Conservation (phyloP, 495 filamentous ascomycete species). For the Usnea hakonensis region DNA sequence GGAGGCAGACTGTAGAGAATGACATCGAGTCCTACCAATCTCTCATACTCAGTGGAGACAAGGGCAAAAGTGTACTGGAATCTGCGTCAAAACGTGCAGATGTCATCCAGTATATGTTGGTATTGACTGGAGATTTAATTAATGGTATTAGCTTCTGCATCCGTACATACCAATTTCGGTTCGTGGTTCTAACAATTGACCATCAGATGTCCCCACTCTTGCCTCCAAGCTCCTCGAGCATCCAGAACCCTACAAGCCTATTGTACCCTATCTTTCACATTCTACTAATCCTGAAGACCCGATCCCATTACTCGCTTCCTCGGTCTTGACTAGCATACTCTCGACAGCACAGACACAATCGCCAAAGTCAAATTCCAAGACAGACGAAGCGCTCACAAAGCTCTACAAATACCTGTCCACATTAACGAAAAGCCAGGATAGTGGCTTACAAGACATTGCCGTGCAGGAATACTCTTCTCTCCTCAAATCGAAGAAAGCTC, state of each 20-base stretch:
- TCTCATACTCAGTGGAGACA: conserved; percentile 68
- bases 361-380: conserved; percentile 46
- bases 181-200: conserved; percentile 16
- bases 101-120: conserved; percentile 90
- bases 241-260: conserved; percentile 71
- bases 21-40: conserved; percentile 70
- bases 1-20: conserved; percentile 68
- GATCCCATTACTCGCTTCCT: conserved; percentile 82
- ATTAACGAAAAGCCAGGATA: conserved; percentile 68
- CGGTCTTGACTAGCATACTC: conserved; percentile 75
- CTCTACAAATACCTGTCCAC: conserved; percentile 81
- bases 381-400: conserved; percentile 74
- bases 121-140: conserved; percentile 79
- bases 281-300: conserved; percentile 75
- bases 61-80: conserved; percentile 70
- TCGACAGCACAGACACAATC: conserved; percentile 55
- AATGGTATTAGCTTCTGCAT: conserved; percentile 50
- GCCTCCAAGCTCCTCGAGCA: conserved; percentile 65
- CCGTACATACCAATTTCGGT: conserved; percentile 18
- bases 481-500: conserved; percentile 64
- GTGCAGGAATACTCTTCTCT: conserved; percentile 85
- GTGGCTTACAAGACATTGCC: conserved; percentile 89
- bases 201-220: conserved; percentile 67
- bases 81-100: conserved; percentile 69
- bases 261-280: conserved; percentile 76